Base-by-base conservation (phyloP, 306 rosid genomes). In the Parietaria judaica region DNA sequence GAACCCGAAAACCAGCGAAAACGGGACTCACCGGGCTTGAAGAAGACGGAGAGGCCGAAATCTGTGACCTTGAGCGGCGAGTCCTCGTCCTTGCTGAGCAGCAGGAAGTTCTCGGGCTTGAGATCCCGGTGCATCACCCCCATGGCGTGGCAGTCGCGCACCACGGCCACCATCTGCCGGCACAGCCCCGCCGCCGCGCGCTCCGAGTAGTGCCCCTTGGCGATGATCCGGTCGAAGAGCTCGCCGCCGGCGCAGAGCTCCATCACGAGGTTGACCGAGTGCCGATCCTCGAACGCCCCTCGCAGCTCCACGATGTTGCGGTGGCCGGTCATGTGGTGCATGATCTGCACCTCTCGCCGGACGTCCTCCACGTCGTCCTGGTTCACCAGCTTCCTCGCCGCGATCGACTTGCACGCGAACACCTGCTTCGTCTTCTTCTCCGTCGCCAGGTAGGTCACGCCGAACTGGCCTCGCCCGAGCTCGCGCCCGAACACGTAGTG, bases 201-300 rank as follows among this genome's bases (percentile, higher is more conserved):
- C 71, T 92, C 98, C 16, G 96, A 92, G 76, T 92, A 92, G 34
- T 92, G 96, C 0, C 98, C 95, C 44, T 84, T 86, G 11, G 89
- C 69, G 7, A 88, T 92, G 64, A 92, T 92, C 61, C 98, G 81
- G 34, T 88, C 98, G 49, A 92, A 92, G 53, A 92, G 88, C 70
- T 92, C 98, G 16, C 98, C 98, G 54, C 98, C 96, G 45, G 86
- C 98, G 58, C 98, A 92, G 51, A 92, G 88, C 79, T 92, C 98
- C 98, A 92, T 92, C 61, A 92, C 46, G 63, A 92, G 83, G 65
- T 92, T 86, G 54, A 92, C 94, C n/a, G 89, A 86, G 82, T 92
- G 94, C 23, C 89, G 95, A 51, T 92, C 98, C 88, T 92, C 96
- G 76, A 78, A 88, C 4, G 95, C 95, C 14, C 86, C 98, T 39